phyloP scores from a whole-genome alignment of 371 early-diverging fungal genomes.

The Coemansia sp. region DNA sequence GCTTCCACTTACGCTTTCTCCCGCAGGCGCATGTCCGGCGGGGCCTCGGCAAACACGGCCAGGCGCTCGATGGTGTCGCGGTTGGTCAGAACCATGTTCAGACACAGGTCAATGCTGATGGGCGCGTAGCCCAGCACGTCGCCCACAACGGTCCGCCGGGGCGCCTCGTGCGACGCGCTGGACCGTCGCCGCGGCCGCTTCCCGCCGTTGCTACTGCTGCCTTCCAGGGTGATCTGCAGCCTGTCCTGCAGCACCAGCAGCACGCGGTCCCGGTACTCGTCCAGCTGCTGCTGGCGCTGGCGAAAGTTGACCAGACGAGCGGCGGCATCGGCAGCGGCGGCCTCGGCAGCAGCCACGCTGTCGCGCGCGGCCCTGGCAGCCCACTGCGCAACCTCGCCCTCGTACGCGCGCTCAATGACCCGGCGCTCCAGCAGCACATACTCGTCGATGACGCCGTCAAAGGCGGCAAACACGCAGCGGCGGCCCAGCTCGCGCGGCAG shows the following conservation, averaged over 20 bases:
- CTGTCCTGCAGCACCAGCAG: slow-evolving; percentile 25
- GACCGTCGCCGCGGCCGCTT: slow-evolving; percentile 3
- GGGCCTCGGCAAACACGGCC: slow-evolving; percentile 59
- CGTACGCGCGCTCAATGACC: slow-evolving; percentile 36
- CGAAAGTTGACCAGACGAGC: slow-evolving; percentile 34
- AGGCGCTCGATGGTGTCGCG: slow-evolving; percentile 74
- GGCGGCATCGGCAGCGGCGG: not conserved
- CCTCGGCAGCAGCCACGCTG: not conserved
- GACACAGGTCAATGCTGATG: slow-evolving; percentile 72
- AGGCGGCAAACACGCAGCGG: slow-evolving; percentile 39
- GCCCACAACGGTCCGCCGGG: slow-evolving; percentile 31
- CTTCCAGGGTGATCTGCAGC: slow-evolving; percentile 9
- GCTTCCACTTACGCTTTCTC: slow-evolving; percentile 47
- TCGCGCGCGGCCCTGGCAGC: not conserved
- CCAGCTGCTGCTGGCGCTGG: slow-evolving; percentile 38
- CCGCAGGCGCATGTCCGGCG: slow-evolving; percentile 32
- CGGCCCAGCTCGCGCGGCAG: slow-evolving; percentile 18
- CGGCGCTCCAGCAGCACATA: slow-evolving; percentile 37
- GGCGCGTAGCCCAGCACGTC: slow-evolving; percentile 27
- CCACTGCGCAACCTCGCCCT: slow-evolving; percentile 28
- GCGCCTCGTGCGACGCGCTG: not conserved
- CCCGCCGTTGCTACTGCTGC: slow-evolving; percentile 2
- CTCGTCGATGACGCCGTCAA: slow-evolving; percentile 32
- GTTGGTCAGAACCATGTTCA: slow-evolving; percentile 78
- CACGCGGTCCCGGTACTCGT: slow-evolving; percentile 41